Conservation (phyloP, 83 land plant genomes). For the Diphasiastrum complanatum region DNA sequence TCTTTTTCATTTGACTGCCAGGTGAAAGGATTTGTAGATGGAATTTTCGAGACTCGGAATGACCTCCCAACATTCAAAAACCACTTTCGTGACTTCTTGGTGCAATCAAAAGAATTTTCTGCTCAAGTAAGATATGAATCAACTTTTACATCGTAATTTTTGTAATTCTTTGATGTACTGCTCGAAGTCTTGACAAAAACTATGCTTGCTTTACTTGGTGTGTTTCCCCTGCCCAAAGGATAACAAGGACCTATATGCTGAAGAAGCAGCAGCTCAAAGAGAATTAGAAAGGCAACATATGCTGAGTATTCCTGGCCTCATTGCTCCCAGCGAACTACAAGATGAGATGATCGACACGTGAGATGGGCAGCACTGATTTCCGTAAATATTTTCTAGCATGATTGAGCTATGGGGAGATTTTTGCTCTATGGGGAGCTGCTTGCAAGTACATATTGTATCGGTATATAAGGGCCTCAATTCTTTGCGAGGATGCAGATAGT, state of each 20-base stretch:
- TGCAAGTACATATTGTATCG: no score
- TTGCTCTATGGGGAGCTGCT: background rate
- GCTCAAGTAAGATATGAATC: slow-evolving; percentile 61
- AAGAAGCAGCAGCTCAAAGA: slow-evolving; percentile 90
- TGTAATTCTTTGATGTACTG: no score
- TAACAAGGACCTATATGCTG: slow-evolving; percentile 96
- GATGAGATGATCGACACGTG: slow-evolving; percentile 95
- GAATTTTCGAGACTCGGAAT: slow-evolving; percentile 71
- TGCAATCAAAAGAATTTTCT: slow-evolving; percentile 96
- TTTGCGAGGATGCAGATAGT: no score
- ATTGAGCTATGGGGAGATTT: background rate
- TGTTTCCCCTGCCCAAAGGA: slow-evolving; percentile 51
- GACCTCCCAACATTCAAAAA: slow-evolving; percentile 74
- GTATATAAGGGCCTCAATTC: slow-evolving; percentile 7
- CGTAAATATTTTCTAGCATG: background rate
- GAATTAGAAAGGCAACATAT: slow-evolving; percentile 87
- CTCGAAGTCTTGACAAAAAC: no score
- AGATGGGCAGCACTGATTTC: background rate
- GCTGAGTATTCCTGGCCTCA: slow-evolving; percentile 89
- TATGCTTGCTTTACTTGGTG: background rate
- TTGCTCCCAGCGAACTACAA: slow-evolving; percentile 90
- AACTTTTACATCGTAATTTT: no score
- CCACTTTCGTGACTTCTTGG: slow-evolving; percentile 91
- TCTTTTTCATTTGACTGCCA: slow-evolving; percentile 21
- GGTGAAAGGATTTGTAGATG: slow-evolving; percentile 89